Evolutionary conservation across 2,329 filamentous ascomycete species (phyloP).

Genomic region (Colletotrichum sp.): DNA sequence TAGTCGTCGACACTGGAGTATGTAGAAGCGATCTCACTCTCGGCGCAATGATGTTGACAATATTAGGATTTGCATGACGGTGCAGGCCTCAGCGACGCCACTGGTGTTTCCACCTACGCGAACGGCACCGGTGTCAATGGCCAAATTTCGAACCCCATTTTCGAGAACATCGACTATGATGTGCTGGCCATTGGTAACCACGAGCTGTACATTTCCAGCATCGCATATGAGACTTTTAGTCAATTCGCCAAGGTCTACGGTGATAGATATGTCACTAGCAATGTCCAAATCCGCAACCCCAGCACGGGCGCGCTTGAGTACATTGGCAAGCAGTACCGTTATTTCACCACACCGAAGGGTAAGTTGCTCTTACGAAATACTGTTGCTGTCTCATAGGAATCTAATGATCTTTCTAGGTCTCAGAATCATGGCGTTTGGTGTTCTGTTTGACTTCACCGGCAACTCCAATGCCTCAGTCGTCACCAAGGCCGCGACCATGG

Average conservation of each 20-base stretch:
- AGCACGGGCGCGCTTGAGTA: constrained; percentile 43
- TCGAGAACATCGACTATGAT: constrained; percentile 47
- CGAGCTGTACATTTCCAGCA: constrained; percentile 66
- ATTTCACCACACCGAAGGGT: constrained; percentile 45
- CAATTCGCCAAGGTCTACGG: constrained; percentile 63
- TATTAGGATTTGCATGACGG: constrained; percentile 67
- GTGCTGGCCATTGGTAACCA: constrained; percentile 60
- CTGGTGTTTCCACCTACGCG: constrained; percentile 31
- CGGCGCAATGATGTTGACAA: constrained; percentile 26
- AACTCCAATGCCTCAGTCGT: constrained; percentile 67
- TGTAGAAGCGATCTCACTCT: neutral
- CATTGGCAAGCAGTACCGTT: constrained; percentile 47
- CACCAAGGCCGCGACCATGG: constrained; percentile 55
- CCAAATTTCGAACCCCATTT: constrained; percentile 52
- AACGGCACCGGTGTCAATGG: constrained; percentile 50
- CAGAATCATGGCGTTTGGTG: constrained; percentile 48
- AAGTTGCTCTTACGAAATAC: too few relatives aligned
- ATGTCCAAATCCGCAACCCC: constrained; percentile 46
- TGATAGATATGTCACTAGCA: constrained; percentile 49
- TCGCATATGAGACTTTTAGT: constrained; percentile 66
- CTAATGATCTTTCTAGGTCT: constrained; percentile 25
- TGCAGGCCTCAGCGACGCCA: constrained; percentile 66
- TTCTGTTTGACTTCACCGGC: constrained; percentile 53
- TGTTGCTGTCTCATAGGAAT: too few relatives aligned
- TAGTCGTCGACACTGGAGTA: constrained; percentile 64